phyloP scores from a whole-genome alignment of 2,329 filamentous ascomycete species.

The Alternaria incomplexa region DNA sequence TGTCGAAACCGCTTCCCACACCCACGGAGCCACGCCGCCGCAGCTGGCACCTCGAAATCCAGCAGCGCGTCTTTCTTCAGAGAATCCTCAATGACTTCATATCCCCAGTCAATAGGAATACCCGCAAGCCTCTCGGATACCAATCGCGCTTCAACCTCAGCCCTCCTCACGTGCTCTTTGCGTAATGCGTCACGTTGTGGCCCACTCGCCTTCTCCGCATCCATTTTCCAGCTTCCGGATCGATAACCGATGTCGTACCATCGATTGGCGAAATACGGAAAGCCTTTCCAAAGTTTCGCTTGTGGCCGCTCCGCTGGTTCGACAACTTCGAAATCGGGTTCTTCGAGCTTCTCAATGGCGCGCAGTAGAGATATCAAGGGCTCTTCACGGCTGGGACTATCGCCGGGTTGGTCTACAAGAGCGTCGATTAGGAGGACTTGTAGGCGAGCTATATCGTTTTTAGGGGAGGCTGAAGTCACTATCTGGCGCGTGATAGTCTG shows the following conservation, averaged over 20 bases:
- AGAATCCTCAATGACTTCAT: conserved; percentile 9
- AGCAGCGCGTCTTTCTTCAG: conserved; percentile 1
- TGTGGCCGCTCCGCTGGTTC: neutral
- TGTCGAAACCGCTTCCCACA: conserved; percentile 1
- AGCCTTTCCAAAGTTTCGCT: conserved; percentile 8
- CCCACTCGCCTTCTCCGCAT: neutral
- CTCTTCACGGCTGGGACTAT: neutral
- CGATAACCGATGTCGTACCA: conserved; percentile 7
- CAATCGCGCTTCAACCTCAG: conserved; percentile 9
- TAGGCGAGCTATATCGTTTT: neutral
- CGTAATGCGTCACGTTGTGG: neutral
- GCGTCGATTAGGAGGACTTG: conserved; percentile 7
- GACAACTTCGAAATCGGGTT: neutral
- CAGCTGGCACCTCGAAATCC: conserved; percentile 12
- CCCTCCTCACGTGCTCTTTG: neutral
- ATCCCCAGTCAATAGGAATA: conserved; percentile 10
- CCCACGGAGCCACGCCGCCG: neutral
- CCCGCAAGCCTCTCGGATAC: neutral
- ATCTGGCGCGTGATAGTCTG: conserved; percentile 10
- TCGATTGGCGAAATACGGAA: conserved; percentile 1
- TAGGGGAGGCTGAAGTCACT: neutral
- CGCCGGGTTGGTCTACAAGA: conserved; percentile 5
- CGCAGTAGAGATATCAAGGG: conserved; percentile 4
- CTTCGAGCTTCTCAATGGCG: conserved; percentile 4
- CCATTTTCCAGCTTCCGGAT: neutral